phyloP scores from a whole-genome alignment of 768 basidiomycete species.

The Trametes villosa region DNA sequence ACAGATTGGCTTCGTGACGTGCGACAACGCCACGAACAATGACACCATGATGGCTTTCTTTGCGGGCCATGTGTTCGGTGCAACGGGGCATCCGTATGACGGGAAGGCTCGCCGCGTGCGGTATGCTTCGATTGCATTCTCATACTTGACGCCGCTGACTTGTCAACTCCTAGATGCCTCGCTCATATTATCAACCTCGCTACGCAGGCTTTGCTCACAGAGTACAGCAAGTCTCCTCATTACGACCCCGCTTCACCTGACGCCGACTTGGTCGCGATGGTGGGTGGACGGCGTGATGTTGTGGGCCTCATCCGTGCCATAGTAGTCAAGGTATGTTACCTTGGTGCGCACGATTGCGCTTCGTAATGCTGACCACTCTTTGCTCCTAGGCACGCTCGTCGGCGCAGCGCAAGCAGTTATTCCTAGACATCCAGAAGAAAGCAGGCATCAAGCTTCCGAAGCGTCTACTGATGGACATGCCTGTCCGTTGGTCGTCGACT shows the following conservation, averaged over 20 bases:
- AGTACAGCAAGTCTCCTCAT: conserved; percentile 30
- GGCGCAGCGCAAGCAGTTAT: conserved; percentile 32
- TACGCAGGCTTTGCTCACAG: conserved; percentile 34
- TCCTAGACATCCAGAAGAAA: conserved; percentile 23
- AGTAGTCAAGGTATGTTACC: conserved; percentile 31
- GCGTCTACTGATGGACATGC: conserved; percentile 35
- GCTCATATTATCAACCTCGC: conserved; percentile 42
- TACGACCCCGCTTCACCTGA: conserved; percentile 32
- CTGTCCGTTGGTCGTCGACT: conserved; percentile 39
- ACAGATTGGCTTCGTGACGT: conserved; percentile 44
- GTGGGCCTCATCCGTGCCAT: conserved; percentile 35
- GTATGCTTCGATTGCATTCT: conserved; percentile 7
- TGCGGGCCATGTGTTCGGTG: conserved; percentile 3
- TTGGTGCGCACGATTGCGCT: too few species aligned
- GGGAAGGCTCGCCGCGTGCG: conserved; percentile 13
- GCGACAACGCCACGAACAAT: conserved; percentile 45
- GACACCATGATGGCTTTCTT: conserved; percentile 40
- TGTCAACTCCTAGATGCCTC: conserved; percentile 31
- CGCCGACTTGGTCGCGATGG: conserved; percentile 4
- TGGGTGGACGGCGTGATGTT: conserved; percentile 25
- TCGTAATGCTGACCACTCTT: background rate
- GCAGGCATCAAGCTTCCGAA: background rate
- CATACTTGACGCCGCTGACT: background rate
- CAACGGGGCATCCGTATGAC: conserved; percentile 13
- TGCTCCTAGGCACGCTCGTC: conserved; percentile 33